Base-by-base conservation (phyloP, 331 rosid genomes). In the Dryas integrifolia region DNA sequence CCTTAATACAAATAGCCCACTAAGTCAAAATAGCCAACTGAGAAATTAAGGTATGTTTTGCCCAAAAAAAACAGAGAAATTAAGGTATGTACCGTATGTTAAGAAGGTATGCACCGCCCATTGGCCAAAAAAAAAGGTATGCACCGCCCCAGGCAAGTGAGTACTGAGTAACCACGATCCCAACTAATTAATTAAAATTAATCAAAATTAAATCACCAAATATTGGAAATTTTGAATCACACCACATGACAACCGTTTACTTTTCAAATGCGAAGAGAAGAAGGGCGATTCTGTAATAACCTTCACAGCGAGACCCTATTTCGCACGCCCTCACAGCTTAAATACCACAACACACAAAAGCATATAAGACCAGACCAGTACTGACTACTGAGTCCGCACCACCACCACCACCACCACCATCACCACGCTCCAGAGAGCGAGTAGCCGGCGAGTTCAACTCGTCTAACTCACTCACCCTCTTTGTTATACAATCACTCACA, bases 381-480 rank as follows among this genome's bases (percentile, higher is more conserved):
- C 2, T 30, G 35, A 30, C 35, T 30, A 30, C 35, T 30, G 70
- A 65, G 13, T 44, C 10, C 12, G 65, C 56, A 45, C 39, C 53
- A 9, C n/a, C 3, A 46, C n/a, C 16, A 46, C n/a, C 16, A 45
- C 67, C 68, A 80, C 72, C 8, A 45, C 67, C 68, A 80, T 69
- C 46, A 58, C 41, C 67, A 83, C 82, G 82, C 82, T 30, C 35
- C 82, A 80, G 77, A 21, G 69, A 76, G 74, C 38, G 78, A 76
- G 83, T 84, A 43, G 72, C 83, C 74, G 84, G 73, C 68, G 48
- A 39, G 21, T 72, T 24, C n/a, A 4, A 63, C 80, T 71, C 46
- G 67, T 45, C 77, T 6, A 67, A 77, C 78, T 75, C 73, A 60
- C 70, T 13, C 11, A 6, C 21, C 18, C 18, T 44, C 14, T 39